Evolutionary conservation across 1,284 basidiomycete species (phyloP), one percentile per base, ranked within the genome.

Genomic region (Pyrrhoderma noxium): DNA sequence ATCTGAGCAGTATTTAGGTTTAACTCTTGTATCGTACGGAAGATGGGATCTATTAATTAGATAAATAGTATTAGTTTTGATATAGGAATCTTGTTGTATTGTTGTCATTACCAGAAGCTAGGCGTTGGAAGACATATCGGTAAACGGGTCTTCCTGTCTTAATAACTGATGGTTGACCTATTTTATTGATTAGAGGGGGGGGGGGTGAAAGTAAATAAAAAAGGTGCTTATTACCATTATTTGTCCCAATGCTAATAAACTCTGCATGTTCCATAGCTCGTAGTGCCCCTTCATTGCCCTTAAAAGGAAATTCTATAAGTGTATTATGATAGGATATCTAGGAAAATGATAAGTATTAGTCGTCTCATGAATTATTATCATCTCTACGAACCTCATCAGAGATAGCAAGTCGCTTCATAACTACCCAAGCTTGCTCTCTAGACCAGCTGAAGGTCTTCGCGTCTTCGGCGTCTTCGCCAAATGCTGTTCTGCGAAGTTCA

Each of bases 81-180:
- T 21, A 45, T 5, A 5, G 8, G 25, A 8, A 18, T 75, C 48
- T n/a, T n/a, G n/a, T n/a, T n/a, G n/a, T n/a, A n/a, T n/a, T n/a
- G n/a, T n/a, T n/a, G n/a, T n/a, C n/a, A n/a, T n/a, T 58, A 88
- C 89, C 89, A 45, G 81, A 70, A 0, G 90, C 84, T 1, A 98
- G 75, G 31, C 79, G 74, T 58, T 87, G 74, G 65, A 97, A 97
- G 2, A 92, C 92, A 63, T 82, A 85, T 65, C 78, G 77, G 64
- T 91, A 89, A 1, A 97, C 83, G 0, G 95, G 95, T 64, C 89
- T 92, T 34, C 95, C 95, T 0, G 95, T 90, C 40, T 80, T 76
- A 55, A 99, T 89, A 2, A 73, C 76, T 1, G 88, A 83, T 1
- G 93, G 87, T n/a, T 92, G 83, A 22, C 89, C 89, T 89, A 55